These are phyloP conservation scores for Lophiostoma macrostomum DNA, from an alignment of 495 filamentous ascomycete species.

Conservation along the genomic window DNA sequence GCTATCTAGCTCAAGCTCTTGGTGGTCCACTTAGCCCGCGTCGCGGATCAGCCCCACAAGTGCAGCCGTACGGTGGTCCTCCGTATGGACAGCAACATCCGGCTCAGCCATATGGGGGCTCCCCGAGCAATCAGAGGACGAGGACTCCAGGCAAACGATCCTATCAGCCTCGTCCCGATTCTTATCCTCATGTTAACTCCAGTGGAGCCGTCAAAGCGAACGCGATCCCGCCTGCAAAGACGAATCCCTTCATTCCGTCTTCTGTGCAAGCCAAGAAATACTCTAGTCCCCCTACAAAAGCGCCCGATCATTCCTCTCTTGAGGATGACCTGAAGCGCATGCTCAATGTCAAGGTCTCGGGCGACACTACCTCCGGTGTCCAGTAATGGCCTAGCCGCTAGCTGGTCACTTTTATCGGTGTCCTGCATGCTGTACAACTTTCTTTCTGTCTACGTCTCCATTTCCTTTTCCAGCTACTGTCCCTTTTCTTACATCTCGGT, in stretches of 20 bases:
- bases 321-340: conserved; percentile 25
- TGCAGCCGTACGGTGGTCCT: conserved; percentile 1
- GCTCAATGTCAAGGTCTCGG: conserved; percentile 20
- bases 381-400: background rate
- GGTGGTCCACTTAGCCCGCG: conserved; percentile 8
- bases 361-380: conserved; percentile 9
- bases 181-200: conserved; percentile 1
- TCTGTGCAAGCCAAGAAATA: conserved; percentile 25
- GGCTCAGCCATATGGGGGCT: background rate
- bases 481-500: too few relatives aligned
- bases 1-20: conserved; percentile 1
- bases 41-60: conserved; percentile 19
- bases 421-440: too few relatives aligned
- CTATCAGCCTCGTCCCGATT: conserved; percentile 20
- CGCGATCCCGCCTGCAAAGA: background rate
- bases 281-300: conserved; percentile 5
- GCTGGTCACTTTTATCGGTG: conserved; percentile 5
- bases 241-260: conserved; percentile 21
- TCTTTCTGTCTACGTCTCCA: background rate
- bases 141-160: conserved; percentile 7
- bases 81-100: too few relatives aligned
- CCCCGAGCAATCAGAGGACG: conserved; percentile 4
- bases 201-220: conserved; percentile 1
- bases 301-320: conserved; percentile 11
- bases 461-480: too few relatives aligned